A percentile compares a stretch with the other conserved stretches of the same genome.
Conservation (phyloP, 1,139 yeast species). For the Sugiyamaella xylanicola region DNA sequence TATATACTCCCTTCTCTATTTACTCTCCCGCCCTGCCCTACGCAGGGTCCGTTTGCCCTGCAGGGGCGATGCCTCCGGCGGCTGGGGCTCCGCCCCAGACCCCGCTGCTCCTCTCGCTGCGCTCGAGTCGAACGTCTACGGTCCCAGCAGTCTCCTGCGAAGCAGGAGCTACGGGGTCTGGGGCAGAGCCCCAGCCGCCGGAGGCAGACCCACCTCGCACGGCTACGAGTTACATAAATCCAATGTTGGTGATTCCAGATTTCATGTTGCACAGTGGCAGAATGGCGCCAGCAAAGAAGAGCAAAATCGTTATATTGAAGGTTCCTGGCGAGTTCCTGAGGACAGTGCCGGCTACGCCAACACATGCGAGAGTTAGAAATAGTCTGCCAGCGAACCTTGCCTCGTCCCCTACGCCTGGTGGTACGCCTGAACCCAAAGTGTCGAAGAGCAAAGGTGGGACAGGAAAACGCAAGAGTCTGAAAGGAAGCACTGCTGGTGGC, state of each 20-base stretch:
- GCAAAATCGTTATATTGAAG: conserved; percentile 38
- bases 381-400: background rate
- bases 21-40: background rate
- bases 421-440: conserved; percentile 18
- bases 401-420: conserved; percentile 16
- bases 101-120: conserved; percentile 1
- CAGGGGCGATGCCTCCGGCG: conserved; percentile 1
- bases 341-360: conserved; percentile 26
- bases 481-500: background rate
- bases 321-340: conserved; percentile 34
- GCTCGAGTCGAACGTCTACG: background rate
- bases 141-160: background rate
- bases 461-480: conserved; percentile 6
- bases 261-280: background rate
- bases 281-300: conserved; percentile 17
- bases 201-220: background rate
- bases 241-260: background rate
- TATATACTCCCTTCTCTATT: conserved; percentile 1
- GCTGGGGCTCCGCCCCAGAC: conserved; percentile 4
- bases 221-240: background rate
- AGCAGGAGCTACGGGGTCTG: background rate
- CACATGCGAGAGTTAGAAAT: conserved; percentile 6
- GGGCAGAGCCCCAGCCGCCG: background rate
- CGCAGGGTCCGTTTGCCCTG: background rate
- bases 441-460: conserved; percentile 13